Percentiles rank a stretch among this genome's conserved stretches.
Evolutionary conservation across 2,329 filamentous ascomycete genomes (phyloP).

Genomic region (Fusarium piperis): DNA sequence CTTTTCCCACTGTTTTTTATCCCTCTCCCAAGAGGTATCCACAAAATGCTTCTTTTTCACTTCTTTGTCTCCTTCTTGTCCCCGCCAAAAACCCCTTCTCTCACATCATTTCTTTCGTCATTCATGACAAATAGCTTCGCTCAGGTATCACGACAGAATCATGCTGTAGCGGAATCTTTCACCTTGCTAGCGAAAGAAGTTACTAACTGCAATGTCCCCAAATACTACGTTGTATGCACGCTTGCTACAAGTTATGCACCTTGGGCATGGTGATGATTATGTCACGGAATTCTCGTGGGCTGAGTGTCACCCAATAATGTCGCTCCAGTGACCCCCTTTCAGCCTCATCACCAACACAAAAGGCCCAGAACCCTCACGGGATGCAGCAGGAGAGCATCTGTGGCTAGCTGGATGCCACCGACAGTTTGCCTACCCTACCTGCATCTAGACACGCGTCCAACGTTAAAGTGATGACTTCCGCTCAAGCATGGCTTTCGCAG

Average conservation of each 20-base stretch:
- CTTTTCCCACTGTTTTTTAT: not conserved
- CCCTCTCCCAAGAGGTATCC: not conserved
- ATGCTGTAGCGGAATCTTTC: not conserved
- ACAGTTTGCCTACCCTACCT: not conserved
- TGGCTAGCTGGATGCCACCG: not conserved
- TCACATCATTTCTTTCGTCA: slow-evolving; percentile 22
- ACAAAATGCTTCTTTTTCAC: slow-evolving; percentile 29
- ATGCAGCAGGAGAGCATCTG: slow-evolving; percentile 6
- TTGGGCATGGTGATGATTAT: slow-evolving; percentile 13
- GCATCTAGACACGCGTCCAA: slow-evolving; percentile 8
- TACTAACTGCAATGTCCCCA: not conserved
- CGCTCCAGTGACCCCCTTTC: slow-evolving; percentile 28
- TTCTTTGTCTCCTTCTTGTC: slow-evolving; percentile 8
- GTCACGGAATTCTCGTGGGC: slow-evolving; percentile 7
- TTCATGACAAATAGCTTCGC: slow-evolving; percentile 36
- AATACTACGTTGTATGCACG: not conserved
- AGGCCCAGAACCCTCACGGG: slow-evolving; percentile 25
- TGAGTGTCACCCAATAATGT: slow-evolving; percentile 16
- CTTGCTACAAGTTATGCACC: not conserved
- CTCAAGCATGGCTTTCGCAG: not conserved
- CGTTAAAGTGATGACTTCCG: not conserved
- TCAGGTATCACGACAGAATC: not conserved
- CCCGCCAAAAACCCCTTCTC: not conserved
- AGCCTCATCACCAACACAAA: slow-evolving; percentile 35
- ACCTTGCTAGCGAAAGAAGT: not conserved